Evolutionary conservation across 371 early-diverging fungal genomes (phyloP).

Genomic region (Parasitella parasitica): DNA sequence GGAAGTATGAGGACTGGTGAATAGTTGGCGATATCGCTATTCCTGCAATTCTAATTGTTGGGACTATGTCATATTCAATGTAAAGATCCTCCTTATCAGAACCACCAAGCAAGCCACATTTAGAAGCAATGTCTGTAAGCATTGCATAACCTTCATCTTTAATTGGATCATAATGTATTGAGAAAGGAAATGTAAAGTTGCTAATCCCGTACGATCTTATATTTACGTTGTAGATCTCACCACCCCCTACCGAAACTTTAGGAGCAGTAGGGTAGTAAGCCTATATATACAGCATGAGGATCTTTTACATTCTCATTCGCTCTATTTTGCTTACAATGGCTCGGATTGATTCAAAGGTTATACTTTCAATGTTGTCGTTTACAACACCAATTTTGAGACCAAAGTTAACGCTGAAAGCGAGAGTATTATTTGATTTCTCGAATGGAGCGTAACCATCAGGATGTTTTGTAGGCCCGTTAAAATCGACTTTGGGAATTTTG

Average conservation of each 20-base stretch:
- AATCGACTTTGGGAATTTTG: conserved; percentile 19
- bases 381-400: conserved; percentile 35
- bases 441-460: conserved; percentile 16
- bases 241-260: conserved; percentile 38
- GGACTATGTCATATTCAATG: conserved; percentile 41
- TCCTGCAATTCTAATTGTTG: conserved; percentile 31
- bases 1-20: conserved; percentile 4
- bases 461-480: conserved; percentile 24
- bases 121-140: conserved; percentile 32
- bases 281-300: no score
- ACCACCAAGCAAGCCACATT: conserved; percentile 28
- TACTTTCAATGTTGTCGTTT: conserved; percentile 39
- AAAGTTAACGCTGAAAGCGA: conserved; percentile 15
- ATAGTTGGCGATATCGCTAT: conserved; percentile 7
- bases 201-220: conserved; percentile 30
- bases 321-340: conserved; percentile 23
- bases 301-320: neutral
- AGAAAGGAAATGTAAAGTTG: conserved; percentile 37
- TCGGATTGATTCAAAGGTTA: conserved; percentile 31
- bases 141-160: conserved; percentile 33
- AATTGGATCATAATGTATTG: conserved; percentile 25
- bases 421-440: neutral
- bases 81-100: neutral
- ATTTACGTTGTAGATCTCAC: conserved; percentile 26
- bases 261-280: conserved; percentile 43